phyloP scores from a whole-genome alignment of 2,329 filamentous ascomycete species.

The Phaeosphaeriaceae sp. region DNA sequence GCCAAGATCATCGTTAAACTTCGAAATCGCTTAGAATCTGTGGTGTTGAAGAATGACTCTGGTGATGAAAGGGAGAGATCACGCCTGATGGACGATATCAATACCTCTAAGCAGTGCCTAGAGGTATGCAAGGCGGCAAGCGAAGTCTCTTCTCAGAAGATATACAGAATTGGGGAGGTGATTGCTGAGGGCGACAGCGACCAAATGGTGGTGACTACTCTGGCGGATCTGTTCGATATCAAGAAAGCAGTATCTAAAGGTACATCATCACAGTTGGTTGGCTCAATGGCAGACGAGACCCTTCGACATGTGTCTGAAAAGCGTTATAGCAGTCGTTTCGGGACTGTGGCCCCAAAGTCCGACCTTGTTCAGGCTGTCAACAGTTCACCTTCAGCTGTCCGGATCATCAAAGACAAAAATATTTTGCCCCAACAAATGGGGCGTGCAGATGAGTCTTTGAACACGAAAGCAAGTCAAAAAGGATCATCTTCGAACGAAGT shows the following conservation, averaged over 20 bases:
- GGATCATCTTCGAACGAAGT: constrained; percentile 5
- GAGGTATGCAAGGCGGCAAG: constrained; percentile 1
- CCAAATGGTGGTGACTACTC: constrained; percentile 11
- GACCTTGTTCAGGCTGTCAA: background rate
- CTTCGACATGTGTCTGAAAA: constrained; percentile 6
- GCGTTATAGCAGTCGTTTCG: constrained; percentile 10
- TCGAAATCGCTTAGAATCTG: background rate
- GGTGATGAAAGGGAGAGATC: background rate
- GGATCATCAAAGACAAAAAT: no score
- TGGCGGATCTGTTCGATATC: constrained; percentile 14
- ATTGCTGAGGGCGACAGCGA: constrained; percentile 12
- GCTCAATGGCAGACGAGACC: constrained; percentile 3
- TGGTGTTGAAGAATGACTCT: background rate
- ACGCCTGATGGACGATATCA: background rate
- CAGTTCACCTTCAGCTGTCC: background rate
- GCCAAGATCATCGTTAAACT: background rate
- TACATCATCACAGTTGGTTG: constrained; percentile 7
- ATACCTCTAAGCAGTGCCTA: background rate
- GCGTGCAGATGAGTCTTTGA: no score
- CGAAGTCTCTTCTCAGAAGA: constrained; percentile 1
- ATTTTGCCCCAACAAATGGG: no score
- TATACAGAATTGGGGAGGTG: constrained; percentile 4
- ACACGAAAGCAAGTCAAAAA: background rate
- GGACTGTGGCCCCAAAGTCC: constrained; percentile 4
- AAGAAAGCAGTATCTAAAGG: constrained; percentile 14